Evolutionary conservation across 2,329 filamentous ascomycete genomes (phyloP).

Genomic region (Cryphonectria radicalis): DNA sequence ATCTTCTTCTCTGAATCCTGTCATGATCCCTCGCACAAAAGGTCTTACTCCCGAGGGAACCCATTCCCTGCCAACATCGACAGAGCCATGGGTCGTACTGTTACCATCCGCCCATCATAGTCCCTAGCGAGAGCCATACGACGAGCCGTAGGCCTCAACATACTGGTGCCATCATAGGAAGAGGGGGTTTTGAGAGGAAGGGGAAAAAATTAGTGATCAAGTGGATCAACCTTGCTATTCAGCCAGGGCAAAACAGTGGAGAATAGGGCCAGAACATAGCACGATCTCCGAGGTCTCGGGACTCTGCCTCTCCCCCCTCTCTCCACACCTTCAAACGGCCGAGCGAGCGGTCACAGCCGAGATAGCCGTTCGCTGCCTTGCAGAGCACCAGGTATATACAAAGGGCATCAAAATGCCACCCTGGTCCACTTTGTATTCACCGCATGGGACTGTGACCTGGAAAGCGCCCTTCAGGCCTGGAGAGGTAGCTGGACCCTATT

Average conservation of each 20-base stretch:
- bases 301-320: background rate
- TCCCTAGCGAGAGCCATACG: background rate
- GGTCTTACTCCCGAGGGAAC: background rate
- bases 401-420: background rate
- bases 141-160: background rate
- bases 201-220: background rate
- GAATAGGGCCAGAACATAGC: background rate
- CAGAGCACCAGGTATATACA: background rate
- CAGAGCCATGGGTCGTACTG: background rate
- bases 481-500: background rate
- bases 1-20: background rate
- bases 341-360: conserved; percentile 2
- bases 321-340: background rate
- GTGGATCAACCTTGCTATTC: background rate
- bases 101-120: background rate
- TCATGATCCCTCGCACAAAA: background rate
- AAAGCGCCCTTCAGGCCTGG: background rate
- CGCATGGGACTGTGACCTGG: background rate
- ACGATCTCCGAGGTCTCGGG: background rate
- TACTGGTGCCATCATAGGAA: background rate
- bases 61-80: background rate
- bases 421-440: background rate
- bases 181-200: too few relatives aligned
- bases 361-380: background rate
- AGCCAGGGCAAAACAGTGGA: background rate